Evolutionary conservation across 768 basidiomycete species (phyloP).

Genomic region (Lentinula sp.): DNA sequence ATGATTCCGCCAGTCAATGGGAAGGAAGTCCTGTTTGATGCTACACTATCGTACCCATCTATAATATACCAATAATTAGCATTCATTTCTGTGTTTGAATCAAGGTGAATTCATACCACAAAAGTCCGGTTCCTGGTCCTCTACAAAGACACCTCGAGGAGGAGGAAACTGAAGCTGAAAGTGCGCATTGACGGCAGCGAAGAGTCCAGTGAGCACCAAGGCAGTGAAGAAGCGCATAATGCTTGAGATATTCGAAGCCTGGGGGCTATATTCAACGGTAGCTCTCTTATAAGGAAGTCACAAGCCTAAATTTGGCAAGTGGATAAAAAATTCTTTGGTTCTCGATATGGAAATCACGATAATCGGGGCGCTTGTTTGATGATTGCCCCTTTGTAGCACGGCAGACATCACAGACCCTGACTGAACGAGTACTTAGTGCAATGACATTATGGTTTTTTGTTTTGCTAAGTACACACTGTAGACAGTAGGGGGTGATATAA

Average conservation of each 20-base stretch:
- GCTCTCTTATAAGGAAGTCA: not conserved
- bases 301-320: not conserved
- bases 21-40: slow-evolving; percentile 59
- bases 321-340: not conserved
- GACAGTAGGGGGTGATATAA: no score
- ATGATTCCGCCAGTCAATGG: slow-evolving; percentile 61
- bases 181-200: slow-evolving; percentile 54
- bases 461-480: no score
- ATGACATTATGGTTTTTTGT: no score
- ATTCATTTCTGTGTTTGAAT: not conserved
- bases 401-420: no score
- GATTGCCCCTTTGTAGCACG: not conserved
- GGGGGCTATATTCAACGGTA: not conserved
- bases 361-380: not conserved
- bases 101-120: slow-evolving; percentile 48
- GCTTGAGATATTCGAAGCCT: not conserved
- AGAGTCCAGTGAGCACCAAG: slow-evolving; percentile 29
- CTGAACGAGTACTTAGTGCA: no score
- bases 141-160: slow-evolving; percentile 65
- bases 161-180: slow-evolving; percentile 76
- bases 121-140: slow-evolving; percentile 50
- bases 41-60: slow-evolving; percentile 60
- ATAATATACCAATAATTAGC: not conserved
- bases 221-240: slow-evolving; percentile 13
- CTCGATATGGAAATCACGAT: not conserved